Percentiles rank a stretch among this genome's conserved stretches.
These are phyloP conservation scores for Vaccinium vitisidaea DNA, from an alignment of 148 eudicot species.

Conservation along the genomic window DNA sequence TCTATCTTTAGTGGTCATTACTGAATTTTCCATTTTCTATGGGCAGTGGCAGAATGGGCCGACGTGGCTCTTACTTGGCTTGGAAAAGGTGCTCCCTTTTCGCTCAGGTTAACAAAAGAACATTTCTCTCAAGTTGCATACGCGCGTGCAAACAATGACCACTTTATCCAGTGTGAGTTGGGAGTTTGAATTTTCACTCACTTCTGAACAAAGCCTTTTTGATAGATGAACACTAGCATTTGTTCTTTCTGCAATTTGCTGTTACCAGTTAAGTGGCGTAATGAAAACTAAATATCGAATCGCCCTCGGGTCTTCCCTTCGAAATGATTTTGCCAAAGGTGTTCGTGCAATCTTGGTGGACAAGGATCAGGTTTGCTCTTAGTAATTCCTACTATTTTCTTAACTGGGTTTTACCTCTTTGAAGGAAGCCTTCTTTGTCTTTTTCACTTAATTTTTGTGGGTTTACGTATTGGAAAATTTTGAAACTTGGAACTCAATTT, in stretches of 20 bases:
- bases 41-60: constrained; percentile 84
- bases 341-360: constrained; percentile 91
- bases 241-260: constrained; percentile 17
- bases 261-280: constrained; percentile 64
- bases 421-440: not conserved
- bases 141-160: constrained; percentile 42
- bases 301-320: constrained; percentile 69
- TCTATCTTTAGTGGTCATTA: not conserved
- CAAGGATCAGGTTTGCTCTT: constrained; percentile 81
- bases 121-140: constrained; percentile 81
- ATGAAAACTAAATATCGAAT: constrained; percentile 92
- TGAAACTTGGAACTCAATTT: not conserved
- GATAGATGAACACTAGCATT: constrained; percentile 6
- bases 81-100: constrained; percentile 82
- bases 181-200: not conserved
- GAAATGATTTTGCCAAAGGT: constrained; percentile 85
- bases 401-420: not conserved
- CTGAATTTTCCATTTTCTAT: constrained; percentile 6
- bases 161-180: constrained; percentile 62
- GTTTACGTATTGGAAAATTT: not conserved
- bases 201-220: not conserved
- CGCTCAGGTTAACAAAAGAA: constrained; percentile 63
- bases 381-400: not conserved
- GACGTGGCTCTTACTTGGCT: constrained; percentile 78
- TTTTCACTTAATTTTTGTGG: not conserved